phyloP scores from a whole-genome alignment of 257 asterid genomes.

The Rauvolfia tetraphylla region DNA sequence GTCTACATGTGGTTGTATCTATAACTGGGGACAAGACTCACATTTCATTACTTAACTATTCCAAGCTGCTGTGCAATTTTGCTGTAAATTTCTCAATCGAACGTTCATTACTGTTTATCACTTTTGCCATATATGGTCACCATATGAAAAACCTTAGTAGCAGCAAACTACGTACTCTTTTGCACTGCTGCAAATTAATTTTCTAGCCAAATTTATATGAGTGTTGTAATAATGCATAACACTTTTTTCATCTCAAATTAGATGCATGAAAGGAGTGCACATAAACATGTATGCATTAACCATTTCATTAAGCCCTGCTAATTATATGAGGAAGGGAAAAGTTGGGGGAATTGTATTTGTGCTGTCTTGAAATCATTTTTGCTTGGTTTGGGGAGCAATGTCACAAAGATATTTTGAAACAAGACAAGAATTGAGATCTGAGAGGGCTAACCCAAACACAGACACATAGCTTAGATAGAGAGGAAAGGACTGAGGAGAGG shows the following conservation, averaged over 20 bases:
- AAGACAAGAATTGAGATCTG: conserved; percentile 17
- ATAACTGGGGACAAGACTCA: conserved; percentile 25
- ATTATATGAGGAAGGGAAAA: not conserved
- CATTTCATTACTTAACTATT: conserved; percentile 11
- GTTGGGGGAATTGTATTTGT: not conserved
- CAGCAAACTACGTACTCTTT: not conserved
- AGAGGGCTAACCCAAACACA: not conserved
- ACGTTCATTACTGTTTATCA: not conserved
- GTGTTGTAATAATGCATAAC: not conserved
- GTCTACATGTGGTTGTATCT: conserved; percentile 32
- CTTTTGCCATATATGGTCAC: not conserved
- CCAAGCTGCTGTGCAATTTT: not conserved
- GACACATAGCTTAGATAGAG: not conserved
- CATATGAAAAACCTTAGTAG: not conserved
- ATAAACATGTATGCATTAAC: not conserved
- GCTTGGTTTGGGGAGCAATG: not conserved
- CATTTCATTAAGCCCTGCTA: too few relatives aligned
- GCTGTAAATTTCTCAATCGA: not conserved
- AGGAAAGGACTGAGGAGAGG: not conserved
- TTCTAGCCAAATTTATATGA: too few relatives aligned
- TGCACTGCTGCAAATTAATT: too few relatives aligned
- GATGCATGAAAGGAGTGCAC: not conserved
- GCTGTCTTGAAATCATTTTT: not conserved
- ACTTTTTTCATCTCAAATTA: not conserved
- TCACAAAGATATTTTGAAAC: conserved; percentile 13